Base-by-base conservation (phyloP, 805 yeast genomes). In the Saccharomycopsis guyanensis region DNA sequence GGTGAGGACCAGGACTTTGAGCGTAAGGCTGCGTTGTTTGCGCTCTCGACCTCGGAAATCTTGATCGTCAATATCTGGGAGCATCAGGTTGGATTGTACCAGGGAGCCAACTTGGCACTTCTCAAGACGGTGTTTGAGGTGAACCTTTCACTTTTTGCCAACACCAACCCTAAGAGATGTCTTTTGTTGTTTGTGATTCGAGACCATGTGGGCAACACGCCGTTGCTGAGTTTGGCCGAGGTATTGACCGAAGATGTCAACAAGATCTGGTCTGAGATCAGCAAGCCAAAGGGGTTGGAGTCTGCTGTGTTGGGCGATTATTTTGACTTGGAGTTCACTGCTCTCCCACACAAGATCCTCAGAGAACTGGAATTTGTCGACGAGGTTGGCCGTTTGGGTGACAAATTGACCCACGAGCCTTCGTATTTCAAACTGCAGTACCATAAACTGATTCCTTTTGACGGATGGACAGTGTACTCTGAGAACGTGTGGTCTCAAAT, bases 1-100 rank as follows among this genome's bases (percentile, higher is more conserved):
- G 97, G 97, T 22, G 98, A 93, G 57, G 97, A 93, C 64, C 97
- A 93, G 64, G 98, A 93, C 65, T 93, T 93, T 63, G 98, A 93
- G 65, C 76, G 98, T 48, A 93, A 93, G 56, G 89, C 96, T 1
- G 97, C 97, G 0, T 68, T 93, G 37, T 93, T 93, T 69, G 97
- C 98, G 0, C 69, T 93, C 51, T 78, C 97, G 8, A 89, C 96
- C 0, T 80, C 93, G 13, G 97, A 93, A 59, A 80, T 89, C 3
- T 70, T 93, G 56, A 87, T 93, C 51, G 83, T 93, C 37, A 93
- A 93, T 63, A 78, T 91, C 59, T 93, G 97, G 97, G 98, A 93
- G 62, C 84, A 86, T 56, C 98, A 93, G 64, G 88, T 93, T 47
- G 98, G 98, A 7, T 71, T 93, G 37, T 93, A 93, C 60, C 97